Evolutionary conservation across 2,329 filamentous ascomycete species (phyloP), one percentile per base, ranked within the genome.

Genomic region (Claviceps capensis): DNA sequence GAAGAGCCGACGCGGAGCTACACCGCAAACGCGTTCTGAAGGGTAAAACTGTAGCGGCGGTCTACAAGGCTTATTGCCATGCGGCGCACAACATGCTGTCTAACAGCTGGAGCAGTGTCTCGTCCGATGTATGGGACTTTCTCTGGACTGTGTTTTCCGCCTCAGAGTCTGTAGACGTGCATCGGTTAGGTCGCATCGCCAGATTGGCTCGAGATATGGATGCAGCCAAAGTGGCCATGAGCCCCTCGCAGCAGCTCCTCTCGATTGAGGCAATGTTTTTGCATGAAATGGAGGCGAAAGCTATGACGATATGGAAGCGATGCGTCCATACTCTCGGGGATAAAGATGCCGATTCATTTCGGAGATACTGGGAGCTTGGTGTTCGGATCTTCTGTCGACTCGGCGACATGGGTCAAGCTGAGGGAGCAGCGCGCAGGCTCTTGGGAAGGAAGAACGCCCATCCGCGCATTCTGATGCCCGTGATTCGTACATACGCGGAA

Each of bases 181-280:
- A 79, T 56, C 77, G 81, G 34, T 74, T 85, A 62, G 67, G 73
- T 5, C 82, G 84, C 60, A 66, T 87, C 34, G 77, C 77, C 53
- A 67, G 72, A 36, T 71, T 91, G 3, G 74, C 79, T 5, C 75
- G 81, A 59, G 85, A 89, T 61, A 83, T 88, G 72, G 71, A 73
- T 52, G 72, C 75, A 5, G 75, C 77, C 17, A 79, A 78, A 7
- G 70, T 78, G 48, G 57, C 70, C 1, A 67, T 89, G 50, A 72
- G 67, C 13, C 72, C 74, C 4, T 63, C 71, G 2, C 83, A 86
- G 59, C 78, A 81, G 56, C 67, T 89, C 17, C 68, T 83, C 30
- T 82, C 82, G 36, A 80, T 89, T 36, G 82, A 88, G 61, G 79
- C 83, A 52, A 70, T 85, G 42, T 83, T 85, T 56, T 70, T 81